Percentiles rank a stretch among this genome's conserved stretches.
Conservation (phyloP, 345 rosid genomes). For the Moricandia arvensis region DNA sequence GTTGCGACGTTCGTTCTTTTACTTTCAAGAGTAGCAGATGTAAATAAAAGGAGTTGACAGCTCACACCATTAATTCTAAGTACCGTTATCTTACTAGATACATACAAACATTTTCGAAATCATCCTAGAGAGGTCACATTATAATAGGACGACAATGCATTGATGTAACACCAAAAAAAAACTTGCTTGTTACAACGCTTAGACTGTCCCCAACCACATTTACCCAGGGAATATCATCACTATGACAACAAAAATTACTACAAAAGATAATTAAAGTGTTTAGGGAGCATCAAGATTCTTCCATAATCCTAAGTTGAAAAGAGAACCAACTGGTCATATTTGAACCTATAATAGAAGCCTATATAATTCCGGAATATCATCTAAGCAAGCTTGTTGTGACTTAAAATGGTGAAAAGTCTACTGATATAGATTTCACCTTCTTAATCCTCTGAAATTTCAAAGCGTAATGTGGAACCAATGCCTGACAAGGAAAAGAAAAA, state of each 20-base stretch:
- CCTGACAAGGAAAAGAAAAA: conserved; percentile 48
- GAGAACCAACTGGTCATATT: conserved; percentile 8
- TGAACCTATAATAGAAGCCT: conserved; percentile 6
- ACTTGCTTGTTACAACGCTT: not conserved
- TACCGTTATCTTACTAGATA: not conserved
- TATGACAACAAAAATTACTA: not conserved
- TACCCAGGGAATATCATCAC: not conserved
- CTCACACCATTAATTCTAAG: not conserved
- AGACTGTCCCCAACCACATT: conserved; percentile 13
- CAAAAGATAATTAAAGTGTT: not conserved
- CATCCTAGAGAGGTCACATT: not conserved
- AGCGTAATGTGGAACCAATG: conserved; percentile 63
- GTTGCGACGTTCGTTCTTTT: not conserved
- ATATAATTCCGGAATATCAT: not conserved
- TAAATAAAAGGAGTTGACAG: not conserved
- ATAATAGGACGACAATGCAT: not conserved
- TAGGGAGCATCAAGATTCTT: conserved; percentile 12
- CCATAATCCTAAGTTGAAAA: not conserved
- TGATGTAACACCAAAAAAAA: not conserved
- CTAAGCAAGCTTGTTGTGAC: not conserved
- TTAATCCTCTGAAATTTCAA: conserved; percentile 58
- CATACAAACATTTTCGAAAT: not conserved
- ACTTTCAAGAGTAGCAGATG: conserved; percentile 6
- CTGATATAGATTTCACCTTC: conserved; percentile 46
- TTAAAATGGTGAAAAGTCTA: not conserved